Percentiles rank a stretch among this genome's conserved stretches.
Conservation (phyloP, 805 yeast genomes). For the Teunomyces lycoperdinae region DNA sequence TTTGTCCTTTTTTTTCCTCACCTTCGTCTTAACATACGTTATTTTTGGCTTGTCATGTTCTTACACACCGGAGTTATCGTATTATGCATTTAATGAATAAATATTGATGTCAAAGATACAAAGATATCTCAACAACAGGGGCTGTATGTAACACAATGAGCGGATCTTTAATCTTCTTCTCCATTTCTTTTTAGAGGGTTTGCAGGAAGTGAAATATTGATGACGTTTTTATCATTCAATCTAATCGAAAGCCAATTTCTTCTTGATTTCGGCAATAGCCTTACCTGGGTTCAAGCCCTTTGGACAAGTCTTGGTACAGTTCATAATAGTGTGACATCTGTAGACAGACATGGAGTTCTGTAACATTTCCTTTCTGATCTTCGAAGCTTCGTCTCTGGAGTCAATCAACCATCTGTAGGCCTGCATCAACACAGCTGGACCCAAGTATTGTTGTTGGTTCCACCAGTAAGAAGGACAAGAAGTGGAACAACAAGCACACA, state of each 20-base stretch:
- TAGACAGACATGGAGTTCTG: constrained; percentile 96
- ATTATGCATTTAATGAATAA: constrained; percentile 4
- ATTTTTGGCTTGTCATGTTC: too few relatives aligned
- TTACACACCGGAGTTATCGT: constrained; percentile 1
- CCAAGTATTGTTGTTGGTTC: constrained; percentile 98
- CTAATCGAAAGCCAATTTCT: constrained; percentile 78
- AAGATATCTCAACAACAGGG: constrained; percentile 1
- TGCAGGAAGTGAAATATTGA: too few relatives aligned
- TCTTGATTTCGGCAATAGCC: constrained; percentile 97
- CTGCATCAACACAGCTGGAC: constrained; percentile 99
- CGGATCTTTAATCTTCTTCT: not conserved
- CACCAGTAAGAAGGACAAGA: constrained; percentile 99
- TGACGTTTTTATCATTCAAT: not conserved
- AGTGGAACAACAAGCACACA: constrained; percentile 98
- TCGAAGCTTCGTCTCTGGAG: constrained; percentile 90
- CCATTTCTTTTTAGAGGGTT: not conserved
- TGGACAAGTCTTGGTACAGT: constrained; percentile 97
- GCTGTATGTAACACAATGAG: not conserved
- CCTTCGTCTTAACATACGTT: too few relatives aligned
- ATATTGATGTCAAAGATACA: constrained; percentile 3
- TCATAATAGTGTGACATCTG: constrained; percentile 99
- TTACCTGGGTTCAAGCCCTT: constrained; percentile 97
- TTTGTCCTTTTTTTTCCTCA: not conserved
- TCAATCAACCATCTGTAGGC: constrained; percentile 99
- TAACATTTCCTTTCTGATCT: constrained; percentile 78